These are phyloP conservation scores for Hylodesmum podocarpum DNA, from an alignment of 306 rosid species.

Conservation along the genomic window DNA sequence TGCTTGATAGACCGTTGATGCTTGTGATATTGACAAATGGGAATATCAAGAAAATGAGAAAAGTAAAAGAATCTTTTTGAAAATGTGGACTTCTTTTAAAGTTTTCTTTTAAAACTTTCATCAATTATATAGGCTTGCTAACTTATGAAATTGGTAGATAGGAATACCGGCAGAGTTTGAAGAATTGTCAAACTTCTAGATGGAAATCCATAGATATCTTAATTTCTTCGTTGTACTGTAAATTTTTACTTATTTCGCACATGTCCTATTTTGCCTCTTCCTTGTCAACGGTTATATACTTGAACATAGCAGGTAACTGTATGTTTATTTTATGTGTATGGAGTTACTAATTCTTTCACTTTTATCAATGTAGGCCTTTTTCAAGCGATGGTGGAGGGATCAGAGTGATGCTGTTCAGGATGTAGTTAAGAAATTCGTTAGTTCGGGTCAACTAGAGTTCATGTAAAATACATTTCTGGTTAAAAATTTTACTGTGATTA, in stretches of 20 bases:
- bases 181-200: neutral
- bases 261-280: neutral
- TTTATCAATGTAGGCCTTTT: slow-evolving; percentile 62
- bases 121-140: slow-evolving; percentile 1
- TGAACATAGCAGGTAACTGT: neutral
- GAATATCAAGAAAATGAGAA: neutral
- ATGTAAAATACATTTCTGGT: slow-evolving; percentile 47
- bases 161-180: neutral
- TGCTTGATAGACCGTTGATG: neutral
- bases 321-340: neutral
- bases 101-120: slow-evolving; percentile 3
- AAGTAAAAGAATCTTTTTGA: neutral
- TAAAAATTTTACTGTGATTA: neutral
- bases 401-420: slow-evolving; percentile 61
- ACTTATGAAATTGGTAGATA: slow-evolving; percentile 3
- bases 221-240: slow-evolving; percentile 1
- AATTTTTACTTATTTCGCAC: neutral
- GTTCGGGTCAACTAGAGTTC: slow-evolving; percentile 79
- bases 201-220: neutral
- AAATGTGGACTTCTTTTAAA: neutral
- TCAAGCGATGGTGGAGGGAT: slow-evolving; percentile 86
- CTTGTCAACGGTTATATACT: neutral
- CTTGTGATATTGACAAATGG: neutral
- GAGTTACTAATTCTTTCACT: slow-evolving; percentile 7
- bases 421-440: slow-evolving; percentile 56